Base-by-base conservation (phyloP, 2,329 filamentous ascomycete genomes). In the Aspergillus sergii region DNA sequence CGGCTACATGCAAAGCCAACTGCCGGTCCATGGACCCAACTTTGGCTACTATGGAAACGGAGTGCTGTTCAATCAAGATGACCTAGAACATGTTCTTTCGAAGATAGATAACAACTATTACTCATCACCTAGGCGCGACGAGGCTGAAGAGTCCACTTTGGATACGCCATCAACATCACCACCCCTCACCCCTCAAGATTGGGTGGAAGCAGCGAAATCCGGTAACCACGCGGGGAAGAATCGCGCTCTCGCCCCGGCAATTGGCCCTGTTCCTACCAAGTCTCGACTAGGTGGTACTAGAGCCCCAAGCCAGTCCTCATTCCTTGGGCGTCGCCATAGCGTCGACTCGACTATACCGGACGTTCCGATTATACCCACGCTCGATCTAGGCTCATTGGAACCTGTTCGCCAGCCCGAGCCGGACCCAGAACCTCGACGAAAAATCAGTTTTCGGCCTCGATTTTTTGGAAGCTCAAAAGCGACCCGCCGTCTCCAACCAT, bases 111-210 rank as follows among this genome's bases (percentile, higher is more conserved):
- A 66, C n/a, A 64, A 70, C 5, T 58, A 70, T 19, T 72, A 68
- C 48, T 67, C 69, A 12, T 66, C 69, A 2, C 65, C 69, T 11
- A 67, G 65, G 32, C 64, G 59, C 21, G 62, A 67, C 21, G 59
- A 53, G 11, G 63, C 61, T 14, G 66, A 69, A 1, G 65, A 68
- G 36, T 39, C 57, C 16, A 45, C 58, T 10, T 57, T 64, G 2
- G 65, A 56, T 41, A 53, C 36, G 45, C 63, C 39, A 19, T 68
- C 64, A 34, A 69, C 71, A 2, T 77, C 76, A 1, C 71, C 73
- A 5, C 75, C 74, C 4, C 65, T 80, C n/a, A 78, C 77, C 3
- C 76, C 78, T 6, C 72, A 79, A 57, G 79, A 80, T 57, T 80
- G 79, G 79, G 61, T 80, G 41, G 78, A 79, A 41, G 79, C 79